Base-by-base conservation (phyloP, 179 eudicot genomes). In the Silene coronaria region DNA sequence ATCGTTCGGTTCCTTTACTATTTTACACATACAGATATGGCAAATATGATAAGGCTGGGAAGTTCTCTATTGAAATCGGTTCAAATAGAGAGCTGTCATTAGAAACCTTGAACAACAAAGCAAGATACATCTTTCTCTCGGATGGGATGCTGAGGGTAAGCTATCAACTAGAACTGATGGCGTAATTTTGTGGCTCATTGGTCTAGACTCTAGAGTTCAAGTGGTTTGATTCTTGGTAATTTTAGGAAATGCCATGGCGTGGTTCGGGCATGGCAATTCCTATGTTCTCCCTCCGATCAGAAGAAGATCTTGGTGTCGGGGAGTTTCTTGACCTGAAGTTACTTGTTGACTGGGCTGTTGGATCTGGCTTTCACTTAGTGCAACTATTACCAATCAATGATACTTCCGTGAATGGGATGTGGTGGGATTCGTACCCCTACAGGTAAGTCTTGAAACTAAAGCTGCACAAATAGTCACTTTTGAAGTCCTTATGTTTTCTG, bases 391-490 rank as follows among this genome's bases (percentile, higher is more conserved):
- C 98, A 17, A 89, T 94, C 75, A 92, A 94, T 76, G 98, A 94
- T 83, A 94, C 98, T 66, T 94, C 98, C 63, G 98, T 94, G 30
- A 80, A 94, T 78, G 71, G 79, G 79, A 94, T 90, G 97, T 94
- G 98, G 98, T 94, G 98, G 98, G 98, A 94, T 84, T 94, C 98
- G 10, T 94, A 94, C 77, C 98, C 98, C 5, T 94, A 94, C 87
- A 94, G 98, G 98, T 91, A 71, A 75, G 70, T 4, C 51, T 45
- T 84, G 38, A 23, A 53, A 61, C 38, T 75, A 27, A 58, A 7
- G 68, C 34, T 38, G 23, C 38, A 12, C 51, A 42, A 36, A 42
- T 42, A 10, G 11, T 26, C 19, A 45, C 53, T n/a, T 42, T n/a
- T 22, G 24, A 42, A 22, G 53, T 68, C 36, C 19, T n/a, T 7